Percentiles rank a stretch among this genome's conserved stretches.
phyloP scores from a whole-genome alignment of 805 yeast genomes.

The Cyberlindnera meyerae region DNA sequence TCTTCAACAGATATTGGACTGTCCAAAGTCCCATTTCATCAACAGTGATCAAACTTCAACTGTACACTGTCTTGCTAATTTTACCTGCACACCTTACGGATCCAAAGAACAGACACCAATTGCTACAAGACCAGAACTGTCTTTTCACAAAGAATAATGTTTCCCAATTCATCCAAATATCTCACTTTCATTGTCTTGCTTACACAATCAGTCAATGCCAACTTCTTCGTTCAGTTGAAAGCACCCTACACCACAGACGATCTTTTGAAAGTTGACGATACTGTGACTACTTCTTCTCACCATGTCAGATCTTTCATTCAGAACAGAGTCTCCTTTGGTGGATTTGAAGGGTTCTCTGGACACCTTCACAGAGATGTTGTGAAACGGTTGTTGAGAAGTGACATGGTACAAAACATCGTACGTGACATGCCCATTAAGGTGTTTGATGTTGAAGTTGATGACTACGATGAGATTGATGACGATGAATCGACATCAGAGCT shows the following conservation, averaged over 20 bases:
- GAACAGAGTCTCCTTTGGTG: slow-evolving; percentile 59
- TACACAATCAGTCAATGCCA: slow-evolving; percentile 4
- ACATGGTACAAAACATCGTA: slow-evolving; percentile 62
- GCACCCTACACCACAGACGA: slow-evolving; percentile 20
- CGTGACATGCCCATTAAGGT: slow-evolving; percentile 62
- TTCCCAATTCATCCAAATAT: too few relatives aligned
- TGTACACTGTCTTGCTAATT: too few relatives aligned
- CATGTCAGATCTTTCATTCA: slow-evolving; percentile 44
- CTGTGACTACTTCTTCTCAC: slow-evolving; percentile 21
- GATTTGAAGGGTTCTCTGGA: slow-evolving; percentile 67
- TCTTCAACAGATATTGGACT: too few relatives aligned
- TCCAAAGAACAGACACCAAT: too few relatives aligned
- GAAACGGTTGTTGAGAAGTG: slow-evolving; percentile 47
- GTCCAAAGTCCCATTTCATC: too few relatives aligned
- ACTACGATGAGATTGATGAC: slow-evolving; percentile 9
- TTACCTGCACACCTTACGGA: too few relatives aligned
- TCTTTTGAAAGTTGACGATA: slow-evolving; percentile 19
- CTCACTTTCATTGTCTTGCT: neutral
- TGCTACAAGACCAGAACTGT: too few relatives aligned
- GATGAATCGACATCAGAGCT: too few relatives aligned
- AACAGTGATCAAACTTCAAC: too few relatives aligned
- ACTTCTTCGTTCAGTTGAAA: slow-evolving; percentile 24
- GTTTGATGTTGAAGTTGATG: slow-evolving; percentile 32
- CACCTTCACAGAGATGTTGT: slow-evolving; percentile 45
- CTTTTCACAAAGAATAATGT: too few relatives aligned